Conservation (phyloP, 139 green algal genomes). For the Limnomonas spitsbergensis region DNA sequence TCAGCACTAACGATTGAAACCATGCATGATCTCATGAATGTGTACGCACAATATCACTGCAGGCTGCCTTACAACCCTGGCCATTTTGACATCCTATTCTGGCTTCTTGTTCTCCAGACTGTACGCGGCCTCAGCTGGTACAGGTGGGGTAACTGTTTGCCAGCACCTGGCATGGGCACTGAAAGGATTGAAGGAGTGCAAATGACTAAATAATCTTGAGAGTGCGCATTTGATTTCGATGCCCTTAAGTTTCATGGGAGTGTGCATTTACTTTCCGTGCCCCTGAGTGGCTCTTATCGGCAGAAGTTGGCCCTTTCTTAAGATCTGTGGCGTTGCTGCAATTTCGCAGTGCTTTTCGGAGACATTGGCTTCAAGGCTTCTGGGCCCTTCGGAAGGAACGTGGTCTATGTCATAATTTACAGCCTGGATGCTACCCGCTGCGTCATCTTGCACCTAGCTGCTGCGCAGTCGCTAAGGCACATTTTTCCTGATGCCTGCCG, state of each 20-base stretch:
- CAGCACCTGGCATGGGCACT: neutral
- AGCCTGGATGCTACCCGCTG: conserved; percentile 54
- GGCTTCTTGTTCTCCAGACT: conserved; percentile 24
- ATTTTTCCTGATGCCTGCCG: neutral
- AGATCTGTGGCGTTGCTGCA: too few relatives aligned
- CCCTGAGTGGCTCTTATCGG: too few relatives aligned
- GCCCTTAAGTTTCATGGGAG: neutral
- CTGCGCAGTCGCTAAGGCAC: conserved; percentile 42
- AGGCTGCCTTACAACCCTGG: conserved; percentile 12
- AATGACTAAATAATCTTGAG: neutral
- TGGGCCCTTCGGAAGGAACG: conserved; percentile 17
- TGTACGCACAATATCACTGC: too few relatives aligned
- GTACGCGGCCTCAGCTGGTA: neutral
- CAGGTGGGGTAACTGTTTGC: neutral
- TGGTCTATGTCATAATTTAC: conserved; percentile 52
- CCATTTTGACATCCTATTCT: conserved; percentile 15
- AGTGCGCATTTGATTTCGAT: neutral
- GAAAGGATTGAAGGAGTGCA: neutral
- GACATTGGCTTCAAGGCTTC: conserved; percentile 47
- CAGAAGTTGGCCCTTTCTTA: too few relatives aligned
- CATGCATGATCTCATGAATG: too few relatives aligned
- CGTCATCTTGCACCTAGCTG: conserved; percentile 60
- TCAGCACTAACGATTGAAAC: neutral
- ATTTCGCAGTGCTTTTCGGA: conserved; percentile 43
- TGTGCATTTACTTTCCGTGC: neutral